Evolutionary conservation across 257 asterid genomes (phyloP), one percentile per base, ranked within the genome.

Genomic region (Ajuga chamaepitys): DNA sequence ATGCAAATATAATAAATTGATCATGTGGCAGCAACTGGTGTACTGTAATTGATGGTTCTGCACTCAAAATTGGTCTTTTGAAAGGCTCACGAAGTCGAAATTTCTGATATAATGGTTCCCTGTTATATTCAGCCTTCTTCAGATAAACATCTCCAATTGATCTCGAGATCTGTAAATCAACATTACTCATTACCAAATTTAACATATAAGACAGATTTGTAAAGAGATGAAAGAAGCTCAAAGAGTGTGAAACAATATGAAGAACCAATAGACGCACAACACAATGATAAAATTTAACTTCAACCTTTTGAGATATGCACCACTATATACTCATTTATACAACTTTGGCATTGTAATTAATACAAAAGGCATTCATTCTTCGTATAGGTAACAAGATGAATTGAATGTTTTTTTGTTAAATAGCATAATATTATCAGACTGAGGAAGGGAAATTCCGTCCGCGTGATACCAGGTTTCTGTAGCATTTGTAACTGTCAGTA

Each of bases 141-240:
- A 85, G 66, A 69, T 85, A 85, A 64, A 85, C 85, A 11, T 85
- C 92, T 70, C 92, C 92, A 24, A 85, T 85, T 40, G 92, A 85
- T 64, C 86, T 83, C 25, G 92, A 80, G 64, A 80, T 48, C 86
- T 84, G 83, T 24, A 69, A 64, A 63, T 50, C 13, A 38, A 67
- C 74, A 62, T 40, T 8, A 58, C 37, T 22, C 47, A 48, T 67
- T 61, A 63, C 32, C 4, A 72, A 61, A 20, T 3, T 22, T 16
- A 60, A 48, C 54, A 20, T 34, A 44, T 46, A 40, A 45, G 58
- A 24, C 44, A 59, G 24, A n/a, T 45, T 21, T 30, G 10, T 21
- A 54, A 17, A 68, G 50, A 58, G 41, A 63, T 46, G 51, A 18
- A 32, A 34, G 25, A 66, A 41, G 46, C 34, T 13, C 7, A 41